Evolutionary conservation across 2,329 filamentous ascomycete species (phyloP).

Genomic region (Bipolaris bicolor): DNA sequence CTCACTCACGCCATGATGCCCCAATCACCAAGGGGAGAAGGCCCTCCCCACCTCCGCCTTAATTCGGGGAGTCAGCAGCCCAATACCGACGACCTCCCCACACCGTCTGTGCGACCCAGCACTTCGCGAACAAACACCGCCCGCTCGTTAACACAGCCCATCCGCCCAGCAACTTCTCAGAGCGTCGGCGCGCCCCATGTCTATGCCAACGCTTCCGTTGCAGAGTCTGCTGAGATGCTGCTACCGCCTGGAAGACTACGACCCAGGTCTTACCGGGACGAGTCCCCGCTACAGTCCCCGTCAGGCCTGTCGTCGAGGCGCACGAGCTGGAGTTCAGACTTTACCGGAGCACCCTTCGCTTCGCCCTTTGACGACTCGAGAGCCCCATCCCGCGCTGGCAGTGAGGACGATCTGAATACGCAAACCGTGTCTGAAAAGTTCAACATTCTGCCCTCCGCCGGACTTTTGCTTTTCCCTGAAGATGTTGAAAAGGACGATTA

Average conservation of each 20-base stretch:
- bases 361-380: conserved; percentile 67
- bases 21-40: conserved; percentile 41
- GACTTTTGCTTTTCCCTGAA: conserved; percentile 70
- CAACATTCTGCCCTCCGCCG: conserved; percentile 71
- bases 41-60: conserved; percentile 66
- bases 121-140: conserved; percentile 51
- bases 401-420: conserved; percentile 71
- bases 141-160: conserved; percentile 53
- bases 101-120: conserved; percentile 41
- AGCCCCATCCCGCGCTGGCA: conserved; percentile 65
- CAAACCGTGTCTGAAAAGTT: conserved; percentile 77
- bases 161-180: conserved; percentile 47
- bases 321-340: conserved; percentile 70
- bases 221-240: conserved; percentile 58
- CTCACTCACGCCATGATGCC: conserved; percentile 39
- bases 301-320: conserved; percentile 64
- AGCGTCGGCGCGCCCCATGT: conserved; percentile 38
- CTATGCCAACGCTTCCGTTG: conserved; percentile 44
- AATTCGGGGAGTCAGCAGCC: conserved; percentile 65
- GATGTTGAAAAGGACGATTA: conserved; percentile 77
- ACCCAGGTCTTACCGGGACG: conserved; percentile 59
- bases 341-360: conserved; percentile 57
- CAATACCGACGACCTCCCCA: conserved; percentile 47
- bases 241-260: conserved; percentile 58
- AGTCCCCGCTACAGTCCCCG: conserved; percentile 57